A percentile compares a stretch with the other conserved stretches of the same genome.
These are phyloP conservation scores for Teratosphaeria zuluensis DNA, from an alignment of 2,329 filamentous ascomycete species.

Conservation along the genomic window DNA sequence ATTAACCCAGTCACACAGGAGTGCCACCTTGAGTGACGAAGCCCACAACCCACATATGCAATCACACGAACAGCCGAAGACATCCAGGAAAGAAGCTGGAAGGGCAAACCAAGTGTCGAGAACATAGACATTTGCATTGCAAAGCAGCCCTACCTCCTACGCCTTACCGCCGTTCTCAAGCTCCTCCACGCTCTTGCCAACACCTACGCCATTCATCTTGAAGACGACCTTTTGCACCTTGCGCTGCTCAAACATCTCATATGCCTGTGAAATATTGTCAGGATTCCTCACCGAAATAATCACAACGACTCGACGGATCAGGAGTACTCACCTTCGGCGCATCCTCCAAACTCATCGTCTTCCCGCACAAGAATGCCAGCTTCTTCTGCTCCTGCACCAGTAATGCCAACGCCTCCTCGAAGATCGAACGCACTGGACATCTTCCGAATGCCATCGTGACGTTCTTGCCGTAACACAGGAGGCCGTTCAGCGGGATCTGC, in stretches of 20 bases:
- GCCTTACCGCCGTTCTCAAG: background rate
- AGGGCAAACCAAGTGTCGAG: too few relatives aligned
- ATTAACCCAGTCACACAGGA: too few relatives aligned
- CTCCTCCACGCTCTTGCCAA: background rate
- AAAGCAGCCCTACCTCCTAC: background rate
- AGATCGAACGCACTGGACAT: conserved; percentile 42
- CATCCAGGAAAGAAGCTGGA: too few relatives aligned
- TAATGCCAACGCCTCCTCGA: conserved; percentile 36
- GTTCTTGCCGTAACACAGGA: conserved; percentile 43
- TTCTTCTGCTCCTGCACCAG: conserved; percentile 41
- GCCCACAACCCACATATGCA: too few relatives aligned
- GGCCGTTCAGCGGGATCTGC: conserved; percentile 38
- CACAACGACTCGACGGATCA: background rate
- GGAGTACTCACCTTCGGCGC: conserved; percentile 30
- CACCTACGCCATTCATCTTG: conserved; percentile 5
- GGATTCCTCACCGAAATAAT: background rate
- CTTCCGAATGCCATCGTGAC: conserved; percentile 40
- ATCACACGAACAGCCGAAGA: too few relatives aligned
- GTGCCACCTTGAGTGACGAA: too few relatives aligned
- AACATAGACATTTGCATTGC: background rate
- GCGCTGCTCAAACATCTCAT: conserved; percentile 44
- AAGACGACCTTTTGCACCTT: conserved; percentile 24
- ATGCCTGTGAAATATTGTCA: conserved; percentile 22
- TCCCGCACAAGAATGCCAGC: conserved; percentile 44
- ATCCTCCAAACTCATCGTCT: conserved; percentile 41